Conservation (phyloP, 83 land plant species). For the Picea engelmannii region DNA sequence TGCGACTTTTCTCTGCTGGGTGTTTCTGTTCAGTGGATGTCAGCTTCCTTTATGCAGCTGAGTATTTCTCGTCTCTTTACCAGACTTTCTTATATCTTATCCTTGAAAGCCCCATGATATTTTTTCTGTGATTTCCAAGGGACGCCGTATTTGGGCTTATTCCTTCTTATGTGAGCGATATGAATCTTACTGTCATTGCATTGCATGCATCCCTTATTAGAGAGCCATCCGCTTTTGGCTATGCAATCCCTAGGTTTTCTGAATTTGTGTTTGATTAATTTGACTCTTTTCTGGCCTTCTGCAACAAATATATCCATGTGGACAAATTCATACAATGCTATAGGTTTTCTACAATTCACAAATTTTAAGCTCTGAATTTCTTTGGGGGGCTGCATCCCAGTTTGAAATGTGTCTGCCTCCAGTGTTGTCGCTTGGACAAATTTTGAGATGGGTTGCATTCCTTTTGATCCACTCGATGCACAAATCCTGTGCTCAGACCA, state of each 20-base stretch:
- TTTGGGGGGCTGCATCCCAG: not conserved
- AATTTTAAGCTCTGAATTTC: not conserved
- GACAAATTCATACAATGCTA: not conserved
- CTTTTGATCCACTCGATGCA: not conserved
- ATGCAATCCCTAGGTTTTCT: too few species aligned
- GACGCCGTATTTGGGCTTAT: not conserved
- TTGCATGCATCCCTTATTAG: too few species aligned
- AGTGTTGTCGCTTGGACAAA: not conserved
- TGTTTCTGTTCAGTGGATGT: too few species aligned
- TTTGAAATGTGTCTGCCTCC: not conserved
- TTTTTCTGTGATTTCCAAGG: not conserved
- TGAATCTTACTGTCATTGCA: not conserved
- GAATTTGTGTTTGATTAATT: not conserved
- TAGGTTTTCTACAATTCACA: not conserved
- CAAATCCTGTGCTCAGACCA: constrained; percentile 12
- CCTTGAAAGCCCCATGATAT: not conserved
- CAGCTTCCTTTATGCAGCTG: too few species aligned
- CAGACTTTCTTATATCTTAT: too few species aligned
- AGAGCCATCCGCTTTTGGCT: too few species aligned
- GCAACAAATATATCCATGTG: not conserved
- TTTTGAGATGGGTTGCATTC: constrained; percentile 3
- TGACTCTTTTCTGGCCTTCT: not conserved
- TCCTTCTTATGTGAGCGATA: not conserved
- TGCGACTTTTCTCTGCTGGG: too few species aligned
- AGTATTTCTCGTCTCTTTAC: too few species aligned